Base-by-base conservation (phyloP, 2,329 filamentous ascomycete species). In the Ambrosiella xylebori region DNA sequence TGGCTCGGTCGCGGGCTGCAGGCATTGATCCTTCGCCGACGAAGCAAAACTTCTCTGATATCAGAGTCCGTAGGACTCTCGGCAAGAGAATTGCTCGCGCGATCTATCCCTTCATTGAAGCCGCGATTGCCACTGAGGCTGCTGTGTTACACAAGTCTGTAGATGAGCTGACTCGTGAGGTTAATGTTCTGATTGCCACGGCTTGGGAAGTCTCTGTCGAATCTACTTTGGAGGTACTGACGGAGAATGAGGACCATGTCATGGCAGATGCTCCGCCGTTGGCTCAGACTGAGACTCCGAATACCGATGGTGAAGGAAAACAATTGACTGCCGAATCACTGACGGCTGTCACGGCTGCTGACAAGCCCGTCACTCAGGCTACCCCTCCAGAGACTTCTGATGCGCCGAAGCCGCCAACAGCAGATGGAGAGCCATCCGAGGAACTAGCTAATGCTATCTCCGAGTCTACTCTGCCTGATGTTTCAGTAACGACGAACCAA, bases 31-130 rank as follows among this genome's bases (percentile, higher is more conserved):
- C 56, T 67, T 85, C 65, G 62, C 74, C 64, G 64, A 71, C 62
- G 62, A 82, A 73, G 69, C 73, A 70, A 65, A 75, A 68, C 65
- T 82, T 71, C 68, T 73, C 70, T 60, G 88, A 95, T 64, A 81
- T 88, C 61, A 86, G 87, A 59, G 86, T 95, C 64, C 82, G 86
- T 61, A 86, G 87, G 65, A 86, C 85, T 64, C 73, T 95, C n/a
- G 88, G 86, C 27, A 95, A 94, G 70, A 81, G 89, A 35, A 95
- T 96, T 61, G 78, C 95, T 63, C 94, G 88, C 68, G 81, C 83
- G 0, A 78, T 95, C 38, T 87, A 94, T 67, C 82, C 86, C 12
- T 77, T 82, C 50, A 74, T 95, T 2, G 86, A 95, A 67, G 77
- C 80, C 57, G 88, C 88, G 0, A 71, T 89, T 52, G 79, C 78